Percentiles rank a stretch among this genome's conserved stretches.
These are phyloP conservation scores for Termitomyces sp. DNA, from an alignment of 768 basidiomycete species.

Conservation along the genomic window DNA sequence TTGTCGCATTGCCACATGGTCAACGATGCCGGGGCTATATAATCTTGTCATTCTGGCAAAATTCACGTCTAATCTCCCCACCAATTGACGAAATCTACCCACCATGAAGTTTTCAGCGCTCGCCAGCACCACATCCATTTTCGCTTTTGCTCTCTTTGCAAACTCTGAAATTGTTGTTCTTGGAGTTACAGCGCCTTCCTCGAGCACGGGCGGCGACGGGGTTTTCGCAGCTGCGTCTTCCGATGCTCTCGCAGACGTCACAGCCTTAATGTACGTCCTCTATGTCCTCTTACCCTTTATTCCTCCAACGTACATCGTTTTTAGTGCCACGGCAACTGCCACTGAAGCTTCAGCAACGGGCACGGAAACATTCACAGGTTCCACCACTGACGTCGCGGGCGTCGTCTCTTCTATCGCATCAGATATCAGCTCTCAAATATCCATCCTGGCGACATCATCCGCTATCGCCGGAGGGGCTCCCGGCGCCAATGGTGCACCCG, in stretches of 20 bases:
- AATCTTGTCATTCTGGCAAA: neutral
- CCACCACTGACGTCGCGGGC: neutral
- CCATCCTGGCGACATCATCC: neutral
- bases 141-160: neutral
- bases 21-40: neutral
- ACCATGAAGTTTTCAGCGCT: slow-evolving; percentile 10
- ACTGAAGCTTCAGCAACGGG: neutral
- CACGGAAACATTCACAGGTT: neutral
- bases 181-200: neutral
- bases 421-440: neutral
- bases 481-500: neutral
- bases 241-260: neutral
- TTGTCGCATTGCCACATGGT: neutral
- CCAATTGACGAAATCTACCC: neutral
- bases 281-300: neutral
- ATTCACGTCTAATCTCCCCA: neutral
- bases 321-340: neutral
- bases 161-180: neutral
- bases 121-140: slow-evolving; percentile 1
- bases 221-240: neutral
- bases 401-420: neutral
- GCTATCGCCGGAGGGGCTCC: neutral
- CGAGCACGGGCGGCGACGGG: neutral
- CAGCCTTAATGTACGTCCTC: neutral
- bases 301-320: neutral